These are phyloP conservation scores for Mortierella alpina DNA, from an alignment of 192 early-diverging fungal genomes.

Conservation along the genomic window DNA sequence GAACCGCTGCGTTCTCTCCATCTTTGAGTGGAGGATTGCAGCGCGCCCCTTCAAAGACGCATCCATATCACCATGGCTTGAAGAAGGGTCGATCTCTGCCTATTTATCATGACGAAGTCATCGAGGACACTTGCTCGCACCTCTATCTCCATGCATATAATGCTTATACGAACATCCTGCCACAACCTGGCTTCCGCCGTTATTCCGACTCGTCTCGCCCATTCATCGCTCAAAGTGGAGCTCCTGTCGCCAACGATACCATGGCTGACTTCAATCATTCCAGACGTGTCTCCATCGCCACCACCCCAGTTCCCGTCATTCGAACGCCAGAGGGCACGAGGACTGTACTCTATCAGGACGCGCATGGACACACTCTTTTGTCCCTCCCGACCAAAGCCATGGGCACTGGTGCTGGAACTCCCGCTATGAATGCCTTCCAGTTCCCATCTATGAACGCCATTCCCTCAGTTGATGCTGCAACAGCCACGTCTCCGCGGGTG, in stretches of 20 bases:
- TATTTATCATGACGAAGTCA: conserved; percentile 23
- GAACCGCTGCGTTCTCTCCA: too few relatives aligned
- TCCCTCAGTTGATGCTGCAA: too few relatives aligned
- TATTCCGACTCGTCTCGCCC: conserved; percentile 27
- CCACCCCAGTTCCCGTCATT: conserved; percentile 24
- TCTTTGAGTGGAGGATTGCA: too few relatives aligned
- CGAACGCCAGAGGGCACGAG: conserved; percentile 20
- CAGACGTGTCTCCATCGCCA: conserved; percentile 40
- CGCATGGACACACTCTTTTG: conserved; percentile 28
- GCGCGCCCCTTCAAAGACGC: too few relatives aligned
- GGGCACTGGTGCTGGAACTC: neutral
- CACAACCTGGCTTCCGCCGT: conserved; percentile 12
- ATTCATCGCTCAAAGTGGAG: neutral
- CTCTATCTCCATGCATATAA: conserved; percentile 1
- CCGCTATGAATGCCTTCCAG: conserved; percentile 42
- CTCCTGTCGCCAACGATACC: conserved; percentile 22
- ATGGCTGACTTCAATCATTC: conserved; percentile 8
- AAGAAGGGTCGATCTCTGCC: conserved; percentile 18
- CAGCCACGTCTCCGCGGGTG: neutral
- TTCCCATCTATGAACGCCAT: conserved; percentile 27
- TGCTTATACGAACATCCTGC: too few relatives aligned
- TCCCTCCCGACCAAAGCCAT: conserved; percentile 22
- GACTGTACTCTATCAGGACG: conserved; percentile 36
- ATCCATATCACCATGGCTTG: too few relatives aligned
- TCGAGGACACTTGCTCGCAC: conserved; percentile 49